These are phyloP conservation scores for Septoria linicola DNA, from an alignment of 2,329 filamentous ascomycete genomes.

Conservation along the genomic window DNA sequence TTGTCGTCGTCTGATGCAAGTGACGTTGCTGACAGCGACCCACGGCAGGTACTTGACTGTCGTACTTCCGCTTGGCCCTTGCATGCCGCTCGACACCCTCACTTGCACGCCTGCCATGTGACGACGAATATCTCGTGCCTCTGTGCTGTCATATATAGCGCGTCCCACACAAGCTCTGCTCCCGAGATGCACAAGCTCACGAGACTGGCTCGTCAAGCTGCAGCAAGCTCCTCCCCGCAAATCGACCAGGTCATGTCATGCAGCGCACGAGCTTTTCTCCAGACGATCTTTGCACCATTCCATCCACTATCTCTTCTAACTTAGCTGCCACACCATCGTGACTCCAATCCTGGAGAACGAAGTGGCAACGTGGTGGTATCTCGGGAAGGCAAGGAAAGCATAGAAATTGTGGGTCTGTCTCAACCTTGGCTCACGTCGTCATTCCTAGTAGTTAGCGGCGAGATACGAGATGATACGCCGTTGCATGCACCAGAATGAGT, in stretches of 20 bases:
- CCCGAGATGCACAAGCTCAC: constrained; percentile 8
- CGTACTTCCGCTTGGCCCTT: neutral
- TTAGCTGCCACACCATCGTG: neutral
- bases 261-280: neutral
- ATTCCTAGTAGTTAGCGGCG: neutral
- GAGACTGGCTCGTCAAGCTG: neutral
- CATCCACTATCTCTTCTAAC: neutral
- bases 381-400: neutral
- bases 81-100: neutral
- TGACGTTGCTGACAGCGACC: neutral
- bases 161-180: neutral
- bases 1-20: neutral
- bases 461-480: neutral
- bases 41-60: neutral
- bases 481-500: neutral
- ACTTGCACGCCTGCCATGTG: neutral
- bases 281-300: neutral
- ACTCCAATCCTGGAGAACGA: neutral
- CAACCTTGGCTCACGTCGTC: neutral
- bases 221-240: neutral
- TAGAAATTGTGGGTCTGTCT: neutral
- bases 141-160: neutral
- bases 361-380: neutral
- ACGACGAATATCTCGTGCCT: neutral
- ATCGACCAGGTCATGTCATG: neutral